Evolutionary conservation across 768 basidiomycete genomes (phyloP), one percentile per base, ranked within the genome.

Genomic region (Chlorophyllum brunneum): DNA sequence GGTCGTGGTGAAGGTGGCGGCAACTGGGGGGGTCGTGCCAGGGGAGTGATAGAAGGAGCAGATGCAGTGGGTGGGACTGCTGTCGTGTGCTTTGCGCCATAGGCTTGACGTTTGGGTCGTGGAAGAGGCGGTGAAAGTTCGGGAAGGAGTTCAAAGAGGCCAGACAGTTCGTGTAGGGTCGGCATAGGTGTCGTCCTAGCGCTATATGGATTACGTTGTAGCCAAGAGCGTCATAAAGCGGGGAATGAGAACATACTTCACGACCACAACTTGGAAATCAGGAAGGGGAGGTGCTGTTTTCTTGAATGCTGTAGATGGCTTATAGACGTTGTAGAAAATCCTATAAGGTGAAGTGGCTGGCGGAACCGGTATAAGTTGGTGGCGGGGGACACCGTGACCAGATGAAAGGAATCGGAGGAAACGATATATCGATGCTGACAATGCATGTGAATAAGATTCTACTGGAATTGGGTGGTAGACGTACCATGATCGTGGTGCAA

Each of bases 311-410:
- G 92, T 91, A 5, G 82, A 83, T 2, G 95, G 95, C 62, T 95
- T 97, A 72, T 95, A 95, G 3, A 92, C 73, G 61, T 97, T 87
- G 67, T 77, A 98, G 70, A 97, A 98, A 3, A 92, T 77, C 45
- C 79, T 73, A 65, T 95, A 98, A 0, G 87, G 86, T 1, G 85
- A 61, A 15, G 51, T 47, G 18, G 57, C 31, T 13, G 33, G 15
- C 45, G 42, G 30, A 7, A 51, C 50, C 4, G 48, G 53, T 29
- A 62, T 58, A 4, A 67, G 59, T 41, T 69, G 59, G 38, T 73
- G 65, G 18, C 84, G 68, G 36, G 82, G 77, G 9, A 73, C 53
- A 6, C 63, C 58, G 62, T 88, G 82, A 1, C 90, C 86, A 2
- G 83, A 71, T 8, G 86, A 79, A 22, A 94, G 78, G 63, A 93